Evolutionary conservation across 345 rosid genomes (phyloP), one percentile per base, ranked within the genome.

Genomic region (Trapa bicornis): DNA sequence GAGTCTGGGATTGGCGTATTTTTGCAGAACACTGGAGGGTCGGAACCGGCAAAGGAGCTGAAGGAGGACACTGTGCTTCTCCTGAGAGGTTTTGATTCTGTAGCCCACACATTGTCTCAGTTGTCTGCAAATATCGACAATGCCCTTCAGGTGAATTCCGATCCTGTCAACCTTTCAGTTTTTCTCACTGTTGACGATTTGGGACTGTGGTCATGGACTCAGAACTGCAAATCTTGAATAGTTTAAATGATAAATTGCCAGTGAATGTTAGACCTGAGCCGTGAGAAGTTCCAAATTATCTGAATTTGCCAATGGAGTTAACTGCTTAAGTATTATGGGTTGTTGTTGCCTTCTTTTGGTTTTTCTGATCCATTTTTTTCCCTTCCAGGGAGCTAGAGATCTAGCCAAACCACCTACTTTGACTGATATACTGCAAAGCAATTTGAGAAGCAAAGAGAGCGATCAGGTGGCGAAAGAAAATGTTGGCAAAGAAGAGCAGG

Each of bases 1-100:
- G 48, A 8, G 61, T n/a, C 41, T 37, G 43, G 29, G 4, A 39
- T 58, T 75, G 80, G 42, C 43, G 3, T 42, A 37, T 13, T 65
- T 42, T 32, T 4, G 67, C 67, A 65, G 67, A 32, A 33, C 15
- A 29, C 32, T 11, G 72, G 65, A 66, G 77, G 75, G 54, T 57
- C 83, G 13, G 83, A 80, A 47, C 77, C 79, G 79, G 71, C 84
- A 11, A 76, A 82, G 74, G 75, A 81, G 65, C 73, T 84, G 76
- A 91, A 89, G 78, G 91, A 83, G 32, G 99, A 91, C 68, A 81
- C 99, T 0, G 56, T 80, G 87, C 91, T 95, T 78, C 70, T 95
- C 78, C 81, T 87, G 38, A 83, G 81, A 81, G 99, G 97, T 48
- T 95, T 95, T 72, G 97, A 95, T 52, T 91, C 99, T 29, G 68